Evolutionary conservation across 208 protist genomes (phyloP).

Genomic region (Leishmania lainsoni): DNA sequence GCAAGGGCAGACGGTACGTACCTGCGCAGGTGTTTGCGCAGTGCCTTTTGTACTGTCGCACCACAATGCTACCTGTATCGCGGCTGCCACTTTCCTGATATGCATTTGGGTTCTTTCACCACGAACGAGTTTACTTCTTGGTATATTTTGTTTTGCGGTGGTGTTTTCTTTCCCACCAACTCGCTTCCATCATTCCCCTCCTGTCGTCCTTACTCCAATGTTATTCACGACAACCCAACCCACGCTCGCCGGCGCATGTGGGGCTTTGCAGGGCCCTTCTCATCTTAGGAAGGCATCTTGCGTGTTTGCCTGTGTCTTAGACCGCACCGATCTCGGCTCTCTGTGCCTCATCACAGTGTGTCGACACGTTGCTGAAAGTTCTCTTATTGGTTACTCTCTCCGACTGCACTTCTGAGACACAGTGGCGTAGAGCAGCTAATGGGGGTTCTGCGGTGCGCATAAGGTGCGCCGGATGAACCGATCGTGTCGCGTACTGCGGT

Average conservation of each 20-base stretch:
- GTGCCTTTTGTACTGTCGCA: background rate
- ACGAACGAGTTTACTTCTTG: background rate
- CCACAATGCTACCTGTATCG: background rate
- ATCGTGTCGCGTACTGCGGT: background rate
- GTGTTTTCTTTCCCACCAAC: background rate
- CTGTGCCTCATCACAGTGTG: background rate
- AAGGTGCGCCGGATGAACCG: background rate
- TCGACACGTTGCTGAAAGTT: background rate
- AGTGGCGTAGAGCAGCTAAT: background rate
- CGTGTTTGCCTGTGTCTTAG: background rate
- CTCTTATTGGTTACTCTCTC: background rate
- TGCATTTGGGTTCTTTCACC: background rate
- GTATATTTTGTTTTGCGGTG: background rate
- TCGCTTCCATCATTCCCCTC: background rate
- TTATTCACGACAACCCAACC: background rate
- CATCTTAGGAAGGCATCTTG: background rate
- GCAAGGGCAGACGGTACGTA: background rate
- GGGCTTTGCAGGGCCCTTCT: background rate
- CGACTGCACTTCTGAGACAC: background rate
- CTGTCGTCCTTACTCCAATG: background rate
- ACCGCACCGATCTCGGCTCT: too few relatives aligned
- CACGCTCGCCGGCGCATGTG: background rate
- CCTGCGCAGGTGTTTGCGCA: background rate
- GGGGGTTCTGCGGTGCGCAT: background rate
- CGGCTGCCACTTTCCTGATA: background rate